Evolutionary conservation across 1,139 yeast genomes (phyloP).

Genomic region (Suhomyces wounanorum): DNA sequence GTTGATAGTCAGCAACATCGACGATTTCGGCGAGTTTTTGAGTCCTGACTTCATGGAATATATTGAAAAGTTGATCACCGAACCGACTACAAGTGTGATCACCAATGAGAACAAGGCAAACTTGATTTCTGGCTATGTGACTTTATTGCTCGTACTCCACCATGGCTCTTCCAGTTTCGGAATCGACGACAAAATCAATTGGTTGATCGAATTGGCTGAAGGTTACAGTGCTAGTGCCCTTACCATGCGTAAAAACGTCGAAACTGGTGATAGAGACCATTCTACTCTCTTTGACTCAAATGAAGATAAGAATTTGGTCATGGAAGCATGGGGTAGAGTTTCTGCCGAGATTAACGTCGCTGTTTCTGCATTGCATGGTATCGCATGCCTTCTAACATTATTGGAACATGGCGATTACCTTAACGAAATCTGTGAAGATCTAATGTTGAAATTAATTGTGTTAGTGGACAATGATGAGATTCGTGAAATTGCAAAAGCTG

Average conservation of each 20-base stretch:
- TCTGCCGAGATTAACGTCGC: conserved; percentile 42
- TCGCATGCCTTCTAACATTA: conserved; percentile 48
- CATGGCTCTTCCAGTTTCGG: conserved; percentile 55
- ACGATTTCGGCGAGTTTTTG: conserved; percentile 52
- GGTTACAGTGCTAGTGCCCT: conserved; percentile 43
- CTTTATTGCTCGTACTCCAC: conserved; percentile 46
- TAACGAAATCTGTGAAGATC: conserved; percentile 44
- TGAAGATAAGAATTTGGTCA: conserved; percentile 39
- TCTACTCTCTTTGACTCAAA: conserved; percentile 44
- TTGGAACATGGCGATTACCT: conserved; percentile 40
- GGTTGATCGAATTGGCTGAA: conserved; percentile 50
- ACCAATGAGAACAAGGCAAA: conserved; percentile 44
- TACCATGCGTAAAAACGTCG: conserved; percentile 35
- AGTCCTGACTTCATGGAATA: conserved; percentile 41
- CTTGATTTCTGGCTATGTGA: conserved; percentile 47
- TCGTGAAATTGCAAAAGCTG: conserved; percentile 50
- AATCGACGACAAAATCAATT: conserved; percentile 44
- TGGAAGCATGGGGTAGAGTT: conserved; percentile 37
- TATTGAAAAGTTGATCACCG: conserved; percentile 36
- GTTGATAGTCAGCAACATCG: conserved; percentile 49
- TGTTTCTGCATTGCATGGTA: conserved; percentile 49
- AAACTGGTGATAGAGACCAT: conserved; percentile 47
- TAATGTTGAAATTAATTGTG: conserved; percentile 40
- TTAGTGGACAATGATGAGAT: conserved; percentile 46
- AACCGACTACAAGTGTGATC: conserved; percentile 31